A percentile compares a stretch with the other conserved stretches of the same genome.
phyloP scores from a whole-genome alignment of 306 rosid genomes.

The Bauhinia variegata region DNA sequence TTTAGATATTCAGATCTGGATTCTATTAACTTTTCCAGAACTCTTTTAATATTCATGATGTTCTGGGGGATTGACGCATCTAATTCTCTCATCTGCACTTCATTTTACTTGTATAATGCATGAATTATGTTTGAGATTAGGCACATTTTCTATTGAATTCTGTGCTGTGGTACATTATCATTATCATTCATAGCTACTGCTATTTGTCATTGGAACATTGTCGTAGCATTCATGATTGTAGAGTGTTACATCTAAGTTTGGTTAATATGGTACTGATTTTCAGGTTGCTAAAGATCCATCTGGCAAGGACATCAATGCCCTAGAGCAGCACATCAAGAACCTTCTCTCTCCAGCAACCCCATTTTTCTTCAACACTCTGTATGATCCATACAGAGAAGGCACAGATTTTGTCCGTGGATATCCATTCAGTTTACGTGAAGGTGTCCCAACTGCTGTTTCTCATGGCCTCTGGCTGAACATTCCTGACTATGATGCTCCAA shows the following conservation, averaged over 20 bases:
- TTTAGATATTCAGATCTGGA: neutral
- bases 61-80: neutral
- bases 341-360: constrained; percentile 67
- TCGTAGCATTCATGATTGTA: too few relatives aligned
- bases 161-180: neutral
- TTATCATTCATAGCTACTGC: neutral
- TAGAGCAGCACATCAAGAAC: constrained; percentile 78
- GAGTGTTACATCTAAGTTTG: constrained; percentile 4
- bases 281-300: constrained; percentile 83
- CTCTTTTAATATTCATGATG: neutral
- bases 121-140: neutral
- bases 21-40: neutral
- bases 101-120: neutral
- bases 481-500: constrained; percentile 85
- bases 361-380: constrained; percentile 74
- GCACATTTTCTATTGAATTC: neutral
- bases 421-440: constrained; percentile 73
- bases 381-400: constrained; percentile 74
- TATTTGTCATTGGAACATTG: neutral
- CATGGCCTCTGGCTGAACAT: constrained; percentile 86
- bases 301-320: constrained; percentile 72
- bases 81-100: neutral
- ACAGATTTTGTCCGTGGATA: constrained; percentile 84
- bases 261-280: constrained; percentile 11
- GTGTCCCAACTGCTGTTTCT: constrained; percentile 73